Percentiles rank a stretch among this genome's conserved stretches.
Evolutionary conservation across 768 basidiomycete species (phyloP).

Genomic region (Pleurotus tuber-regium): DNA sequence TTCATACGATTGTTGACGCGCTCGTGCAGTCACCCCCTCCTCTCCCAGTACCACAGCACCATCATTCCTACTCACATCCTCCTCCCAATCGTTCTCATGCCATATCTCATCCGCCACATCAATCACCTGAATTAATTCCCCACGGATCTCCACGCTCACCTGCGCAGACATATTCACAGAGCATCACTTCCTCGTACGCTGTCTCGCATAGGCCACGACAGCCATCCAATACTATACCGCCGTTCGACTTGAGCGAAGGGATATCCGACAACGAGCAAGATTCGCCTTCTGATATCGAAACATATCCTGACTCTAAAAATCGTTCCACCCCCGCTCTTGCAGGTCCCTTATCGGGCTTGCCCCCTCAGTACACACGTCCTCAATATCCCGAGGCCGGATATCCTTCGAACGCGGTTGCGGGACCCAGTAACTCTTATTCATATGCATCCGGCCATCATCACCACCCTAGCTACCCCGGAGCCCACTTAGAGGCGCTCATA

Average conservation of each 20-base stretch:
- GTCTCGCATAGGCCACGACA: background rate
- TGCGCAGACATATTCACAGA: background rate
- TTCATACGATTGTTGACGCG: conserved; percentile 70
- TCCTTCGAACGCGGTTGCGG: background rate
- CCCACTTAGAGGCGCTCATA: conserved; percentile 51
- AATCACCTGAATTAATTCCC: background rate
- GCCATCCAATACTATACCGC: conserved; percentile 4
- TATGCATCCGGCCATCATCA: background rate
- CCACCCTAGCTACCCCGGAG: background rate
- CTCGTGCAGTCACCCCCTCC: conserved; percentile 28
- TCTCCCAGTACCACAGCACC: conserved; percentile 26
- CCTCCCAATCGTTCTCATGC: conserved; percentile 21
- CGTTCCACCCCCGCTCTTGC: conserved; percentile 22
- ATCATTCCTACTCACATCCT: conserved; percentile 20
- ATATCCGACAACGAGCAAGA: conserved; percentile 25
- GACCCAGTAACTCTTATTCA: background rate
- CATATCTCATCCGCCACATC: conserved; percentile 17
- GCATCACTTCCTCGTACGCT: background rate
- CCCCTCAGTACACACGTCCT: conserved; percentile 9
- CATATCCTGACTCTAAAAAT: background rate
- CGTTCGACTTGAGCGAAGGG: conserved; percentile 14
- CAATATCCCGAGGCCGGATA: background rate
- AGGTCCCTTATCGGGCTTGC: conserved; percentile 22
- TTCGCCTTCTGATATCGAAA: conserved; percentile 12
- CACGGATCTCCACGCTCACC: background rate